phyloP scores from a whole-genome alignment of 306 rosid species.

The Rosa rugosa region DNA sequence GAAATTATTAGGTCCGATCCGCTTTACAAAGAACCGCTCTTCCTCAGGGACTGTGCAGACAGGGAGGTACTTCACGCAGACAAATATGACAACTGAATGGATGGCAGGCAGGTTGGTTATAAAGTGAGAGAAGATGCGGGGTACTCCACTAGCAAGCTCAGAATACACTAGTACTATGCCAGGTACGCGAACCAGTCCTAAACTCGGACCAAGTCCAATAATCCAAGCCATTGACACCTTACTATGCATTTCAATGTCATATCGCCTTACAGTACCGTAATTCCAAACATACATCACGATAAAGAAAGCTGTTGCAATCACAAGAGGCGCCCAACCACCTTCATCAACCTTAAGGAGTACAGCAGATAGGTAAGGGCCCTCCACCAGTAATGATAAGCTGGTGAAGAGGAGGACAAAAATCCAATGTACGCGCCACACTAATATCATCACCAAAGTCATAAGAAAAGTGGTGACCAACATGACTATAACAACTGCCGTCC shows the following conservation, averaged over 20 bases:
- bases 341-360: slow-evolving; percentile 81
- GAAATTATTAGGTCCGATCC: slow-evolving; percentile 81
- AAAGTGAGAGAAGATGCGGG: slow-evolving; percentile 91
- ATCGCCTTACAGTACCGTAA: slow-evolving; percentile 77
- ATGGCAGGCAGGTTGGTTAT: slow-evolving; percentile 95
- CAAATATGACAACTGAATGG: slow-evolving; percentile 82
- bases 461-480: slow-evolving; percentile 87
- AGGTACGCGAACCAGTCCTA: slow-evolving; percentile 93
- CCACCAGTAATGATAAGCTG: slow-evolving; percentile 66
- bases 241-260: slow-evolving; percentile 84
- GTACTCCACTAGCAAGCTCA: slow-evolving; percentile 90
- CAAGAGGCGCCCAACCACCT: slow-evolving; percentile 99
- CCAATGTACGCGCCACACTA: slow-evolving; percentile 98
- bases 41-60: slow-evolving; percentile 92
- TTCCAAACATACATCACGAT: slow-evolving; percentile 89
- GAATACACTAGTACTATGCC: slow-evolving; percentile 93
- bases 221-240: slow-evolving; percentile 97
- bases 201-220: slow-evolving; percentile 93
- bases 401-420: slow-evolving; percentile 67
- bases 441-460: slow-evolving; percentile 80
- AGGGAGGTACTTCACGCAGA: slow-evolving; percentile 93
- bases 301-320: slow-evolving; percentile 71
- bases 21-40: slow-evolving; percentile 82
- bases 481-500: slow-evolving; percentile 88
- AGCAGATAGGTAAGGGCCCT: slow-evolving; percentile 79